Percentiles rank a stretch among this genome's conserved stretches.
Evolutionary conservation across 306 rosid genomes (phyloP).

Genomic region (Quercus dentata): DNA sequence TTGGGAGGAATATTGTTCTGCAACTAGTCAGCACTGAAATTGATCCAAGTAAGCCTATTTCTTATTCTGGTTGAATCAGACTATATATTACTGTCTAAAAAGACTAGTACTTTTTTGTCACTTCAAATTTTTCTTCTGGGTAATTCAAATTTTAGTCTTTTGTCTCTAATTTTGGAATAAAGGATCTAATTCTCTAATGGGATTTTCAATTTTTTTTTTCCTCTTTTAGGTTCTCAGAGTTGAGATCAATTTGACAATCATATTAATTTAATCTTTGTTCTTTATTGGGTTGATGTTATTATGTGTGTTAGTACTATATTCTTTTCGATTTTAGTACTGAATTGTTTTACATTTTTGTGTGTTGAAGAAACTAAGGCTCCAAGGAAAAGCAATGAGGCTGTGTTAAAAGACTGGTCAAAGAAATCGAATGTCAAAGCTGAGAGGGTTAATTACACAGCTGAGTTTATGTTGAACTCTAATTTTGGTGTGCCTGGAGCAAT

Average conservation of each 20-base stretch:
- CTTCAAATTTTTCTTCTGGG: neutral
- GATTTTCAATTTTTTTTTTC: too few species aligned
- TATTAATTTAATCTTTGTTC: neutral
- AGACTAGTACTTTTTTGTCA: neutral
- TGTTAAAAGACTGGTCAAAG: conserved; percentile 81
- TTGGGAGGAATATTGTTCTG: conserved; percentile 78
- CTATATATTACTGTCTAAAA: neutral
- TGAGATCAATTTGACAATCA: too few species aligned
- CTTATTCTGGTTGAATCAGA: conserved; percentile 4
- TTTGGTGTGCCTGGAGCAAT: conserved; percentile 90
- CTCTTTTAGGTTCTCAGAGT: neutral
- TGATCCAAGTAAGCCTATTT: conserved; percentile 70
- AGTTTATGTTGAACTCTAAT: conserved; percentile 61
- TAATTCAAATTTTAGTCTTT: neutral
- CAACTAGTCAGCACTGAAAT: conserved; percentile 73
- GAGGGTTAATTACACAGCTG: conserved; percentile 85
- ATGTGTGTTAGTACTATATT: neutral
- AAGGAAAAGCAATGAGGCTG: conserved; percentile 70
- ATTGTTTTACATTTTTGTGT: neutral
- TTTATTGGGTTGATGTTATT: neutral
- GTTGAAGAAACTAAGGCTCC: conserved; percentile 54
- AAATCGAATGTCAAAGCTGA: conserved; percentile 57
- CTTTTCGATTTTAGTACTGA: conserved; percentile 1
- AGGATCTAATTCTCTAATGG: neutral
- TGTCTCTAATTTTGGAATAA: neutral